Percentiles rank a stretch among this genome's conserved stretches.
Conservation (phyloP, 2,329 filamentous ascomycete species). For the Neobulgaria alba region DNA sequence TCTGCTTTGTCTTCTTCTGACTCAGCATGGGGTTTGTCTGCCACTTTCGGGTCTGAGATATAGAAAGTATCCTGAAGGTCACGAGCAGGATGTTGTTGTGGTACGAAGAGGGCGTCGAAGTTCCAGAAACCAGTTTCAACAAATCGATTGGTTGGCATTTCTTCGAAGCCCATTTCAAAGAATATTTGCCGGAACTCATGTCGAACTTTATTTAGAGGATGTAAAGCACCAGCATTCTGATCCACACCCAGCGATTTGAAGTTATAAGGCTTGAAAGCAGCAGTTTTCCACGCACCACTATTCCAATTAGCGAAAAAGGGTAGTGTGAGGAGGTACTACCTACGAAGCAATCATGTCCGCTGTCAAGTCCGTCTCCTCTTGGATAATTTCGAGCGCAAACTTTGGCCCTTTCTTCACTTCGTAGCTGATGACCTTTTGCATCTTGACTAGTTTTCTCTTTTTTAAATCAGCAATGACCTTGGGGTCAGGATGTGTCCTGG, state of each 20-base stretch:
- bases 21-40: conserved; percentile 57
- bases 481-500: conserved; percentile 58
- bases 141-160: conserved; percentile 92
- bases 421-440: conserved; percentile 81
- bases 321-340: conserved; percentile 10
- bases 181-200: conserved; percentile 96
- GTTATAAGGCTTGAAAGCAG: conserved; percentile 78
- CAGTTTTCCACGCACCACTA: conserved; percentile 82
- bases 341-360: conserved; percentile 75
- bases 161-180: conserved; percentile 97
- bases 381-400: conserved; percentile 78
- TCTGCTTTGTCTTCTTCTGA: conserved; percentile 50
- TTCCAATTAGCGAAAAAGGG: conserved; percentile 11
- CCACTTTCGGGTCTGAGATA: conserved; percentile 77
- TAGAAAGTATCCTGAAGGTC: conserved; percentile 99
- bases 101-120: conserved; percentile 93
- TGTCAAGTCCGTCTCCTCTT: conserved; percentile 93
- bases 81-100: conserved; percentile 93
- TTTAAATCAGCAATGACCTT: conserved; percentile 75
- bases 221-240: conserved; percentile 53
- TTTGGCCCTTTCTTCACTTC: conserved; percentile 77
- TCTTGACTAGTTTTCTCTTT: conserved; percentile 82
- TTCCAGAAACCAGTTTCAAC: conserved; percentile 99
- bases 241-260: conserved; percentile 58
- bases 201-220: conserved; percentile 84